Evolutionary conservation across 2,329 filamentous ascomycete species (phyloP).

Genomic region (Trichothecium sympodiale): DNA sequence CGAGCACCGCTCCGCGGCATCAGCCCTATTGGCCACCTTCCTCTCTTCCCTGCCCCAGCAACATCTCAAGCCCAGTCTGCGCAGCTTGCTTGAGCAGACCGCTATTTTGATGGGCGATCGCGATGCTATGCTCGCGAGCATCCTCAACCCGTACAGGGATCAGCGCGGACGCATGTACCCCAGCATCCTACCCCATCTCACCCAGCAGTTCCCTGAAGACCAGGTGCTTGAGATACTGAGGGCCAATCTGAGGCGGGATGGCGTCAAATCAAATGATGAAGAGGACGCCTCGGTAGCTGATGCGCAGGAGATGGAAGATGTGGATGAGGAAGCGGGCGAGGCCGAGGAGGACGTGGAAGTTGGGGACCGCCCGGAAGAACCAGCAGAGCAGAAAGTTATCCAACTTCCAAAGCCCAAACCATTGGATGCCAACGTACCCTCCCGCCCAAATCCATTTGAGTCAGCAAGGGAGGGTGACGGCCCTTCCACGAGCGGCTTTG

Average conservation of each 20-base stretch:
- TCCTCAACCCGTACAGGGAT: constrained; percentile 64
- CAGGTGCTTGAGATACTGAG: constrained; percentile 61
- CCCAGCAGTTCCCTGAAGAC: constrained; percentile 50
- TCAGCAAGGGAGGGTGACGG: constrained; percentile 11
- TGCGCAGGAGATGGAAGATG: constrained; percentile 16
- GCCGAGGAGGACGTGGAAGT: constrained; percentile 16
- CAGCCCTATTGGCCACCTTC: constrained; percentile 48
- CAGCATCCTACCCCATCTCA: constrained; percentile 72
- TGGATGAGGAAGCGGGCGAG: constrained; percentile 21
- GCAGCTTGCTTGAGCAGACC: constrained; percentile 69
- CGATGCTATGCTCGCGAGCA: constrained; percentile 67
- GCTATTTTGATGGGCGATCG: constrained; percentile 61
- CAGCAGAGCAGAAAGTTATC: constrained; percentile 7
- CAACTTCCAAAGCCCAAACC: constrained; percentile 10
- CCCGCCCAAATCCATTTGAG: constrained; percentile 25
- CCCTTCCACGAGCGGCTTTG: constrained; percentile 6
- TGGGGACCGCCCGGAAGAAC: constrained; percentile 9
- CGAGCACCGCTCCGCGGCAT: constrained; percentile 45
- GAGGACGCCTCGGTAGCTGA: constrained; percentile 23
- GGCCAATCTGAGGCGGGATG: constrained; percentile 37
- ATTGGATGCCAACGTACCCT: constrained; percentile 13
- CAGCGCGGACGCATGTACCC: constrained; percentile 52
- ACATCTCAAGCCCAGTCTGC: constrained; percentile 57
- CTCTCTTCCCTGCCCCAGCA: constrained; percentile 54
- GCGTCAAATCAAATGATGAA: constrained; percentile 5